These are phyloP conservation scores for Kwoniella dendrophila DNA, from an alignment of 768 basidiomycete species.

Conservation along the genomic window DNA sequence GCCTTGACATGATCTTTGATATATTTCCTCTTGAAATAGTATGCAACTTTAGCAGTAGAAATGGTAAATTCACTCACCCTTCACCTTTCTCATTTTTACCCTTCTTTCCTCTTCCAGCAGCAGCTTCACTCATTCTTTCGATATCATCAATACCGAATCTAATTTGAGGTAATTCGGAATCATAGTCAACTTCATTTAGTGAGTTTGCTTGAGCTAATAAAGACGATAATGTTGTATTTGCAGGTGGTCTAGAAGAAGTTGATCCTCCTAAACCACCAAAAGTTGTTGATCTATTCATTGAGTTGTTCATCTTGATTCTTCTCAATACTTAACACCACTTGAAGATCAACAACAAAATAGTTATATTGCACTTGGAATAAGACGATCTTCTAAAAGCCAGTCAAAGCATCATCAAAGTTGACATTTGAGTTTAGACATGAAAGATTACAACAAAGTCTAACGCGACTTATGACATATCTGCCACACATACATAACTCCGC, in stretches of 20 bases:
- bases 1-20: no score
- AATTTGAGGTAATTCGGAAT: slow-evolving; percentile 80
- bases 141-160: slow-evolving; percentile 91
- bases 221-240: slow-evolving; percentile 33
- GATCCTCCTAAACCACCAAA: slow-evolving; percentile 18
- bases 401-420: no score
- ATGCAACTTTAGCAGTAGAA: neutral
- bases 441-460: no score
- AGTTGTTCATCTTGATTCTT: slow-evolving; percentile 27
- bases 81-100: slow-evolving; percentile 33
- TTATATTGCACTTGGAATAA: no score
- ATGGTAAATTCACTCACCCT: slow-evolving; percentile 28
- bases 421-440: no score
- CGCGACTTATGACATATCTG: neutral
- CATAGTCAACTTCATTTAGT: slow-evolving; percentile 33
- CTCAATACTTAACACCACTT: no score
- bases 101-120: slow-evolving; percentile 57
- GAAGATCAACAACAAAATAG: no score
- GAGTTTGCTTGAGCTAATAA: slow-evolving; percentile 47
- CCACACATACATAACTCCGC: neutral
- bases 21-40: neutral
- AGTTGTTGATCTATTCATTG: slow-evolving; percentile 9
- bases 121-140: slow-evolving; percentile 83
- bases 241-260: slow-evolving; percentile 24
- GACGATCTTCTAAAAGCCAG: no score